Conservation (phyloP, 2,329 filamentous ascomycete genomes). For the Stagonosporopsis rhizophila region DNA sequence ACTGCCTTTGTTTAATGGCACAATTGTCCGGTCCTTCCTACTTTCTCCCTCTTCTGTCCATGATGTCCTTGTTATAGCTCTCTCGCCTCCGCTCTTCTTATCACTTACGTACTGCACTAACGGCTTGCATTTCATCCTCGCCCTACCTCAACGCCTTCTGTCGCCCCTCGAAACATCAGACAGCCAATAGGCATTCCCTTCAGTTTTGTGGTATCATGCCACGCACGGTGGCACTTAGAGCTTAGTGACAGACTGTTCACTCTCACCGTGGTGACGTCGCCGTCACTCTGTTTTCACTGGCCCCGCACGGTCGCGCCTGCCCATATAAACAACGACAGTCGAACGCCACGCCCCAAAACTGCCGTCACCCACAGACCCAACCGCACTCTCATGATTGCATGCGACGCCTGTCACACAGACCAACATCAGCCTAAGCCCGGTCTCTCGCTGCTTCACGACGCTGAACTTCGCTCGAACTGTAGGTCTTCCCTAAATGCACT, state of each 20-base stretch:
- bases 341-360: not conserved
- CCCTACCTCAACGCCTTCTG: not conserved
- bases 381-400: not conserved
- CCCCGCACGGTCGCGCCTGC: slow-evolving; percentile 10
- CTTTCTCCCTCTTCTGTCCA: not conserved
- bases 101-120: not conserved
- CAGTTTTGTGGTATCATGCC: too few species aligned
- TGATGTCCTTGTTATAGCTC: not conserved
- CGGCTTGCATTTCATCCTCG: not conserved
- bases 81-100: not conserved
- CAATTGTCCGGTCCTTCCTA: not conserved
- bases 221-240: not conserved
- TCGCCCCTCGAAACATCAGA: too few species aligned
- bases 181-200: too few species aligned
- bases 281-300: not conserved
- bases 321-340: slow-evolving; percentile 1
- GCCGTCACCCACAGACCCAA: not conserved
- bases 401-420: not conserved
- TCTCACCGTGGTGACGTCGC: not conserved
- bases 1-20: slow-evolving; percentile 10
- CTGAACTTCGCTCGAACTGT: not conserved
- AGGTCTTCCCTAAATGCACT: not conserved
- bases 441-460: not conserved
- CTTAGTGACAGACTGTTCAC: not conserved
- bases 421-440: not conserved